phyloP scores from a whole-genome alignment of 495 filamentous ascomycete species.

The Penicillium angulare region DNA sequence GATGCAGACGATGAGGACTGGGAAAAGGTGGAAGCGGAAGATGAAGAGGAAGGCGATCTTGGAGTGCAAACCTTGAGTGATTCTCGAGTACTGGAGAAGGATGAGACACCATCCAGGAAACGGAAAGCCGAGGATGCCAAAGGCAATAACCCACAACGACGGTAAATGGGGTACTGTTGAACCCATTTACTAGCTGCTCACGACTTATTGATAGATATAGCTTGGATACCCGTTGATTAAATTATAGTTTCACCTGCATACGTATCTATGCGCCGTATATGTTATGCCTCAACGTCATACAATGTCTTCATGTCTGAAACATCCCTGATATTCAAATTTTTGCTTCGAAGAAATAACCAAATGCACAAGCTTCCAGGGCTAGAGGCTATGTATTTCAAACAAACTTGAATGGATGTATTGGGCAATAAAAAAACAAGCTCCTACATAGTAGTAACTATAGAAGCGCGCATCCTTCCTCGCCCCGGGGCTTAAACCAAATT shows the following conservation, averaged over 20 bases:
- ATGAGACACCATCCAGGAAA: constrained; percentile 30
- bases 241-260: constrained; percentile 10
- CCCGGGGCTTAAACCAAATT: too few relatives aligned
- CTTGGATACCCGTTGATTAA: constrained; percentile 14
- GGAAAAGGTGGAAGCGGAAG: constrained; percentile 46
- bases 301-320: not conserved
- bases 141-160: constrained; percentile 5
- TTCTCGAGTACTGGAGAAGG: constrained; percentile 29
- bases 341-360: too few relatives aligned
- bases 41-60: constrained; percentile 37
- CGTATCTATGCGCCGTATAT: too few relatives aligned
- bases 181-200: not conserved
- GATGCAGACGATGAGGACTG: constrained; percentile 38
- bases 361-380: too few relatives aligned
- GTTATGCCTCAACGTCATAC: not conserved
- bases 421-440: not conserved
- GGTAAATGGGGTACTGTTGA: constrained; percentile 4
- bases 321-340: not conserved
- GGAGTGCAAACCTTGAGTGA: constrained; percentile 34
- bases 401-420: too few relatives aligned
- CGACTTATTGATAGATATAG: not conserved
- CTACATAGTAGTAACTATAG: not conserved
- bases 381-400: too few relatives aligned
- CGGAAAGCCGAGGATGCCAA: constrained; percentile 39
- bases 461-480: too few relatives aligned